A percentile compares a stretch with the other conserved stretches of the same genome.
phyloP scores from a whole-genome alignment of 306 rosid genomes.

The Medicago ruthenica region DNA sequence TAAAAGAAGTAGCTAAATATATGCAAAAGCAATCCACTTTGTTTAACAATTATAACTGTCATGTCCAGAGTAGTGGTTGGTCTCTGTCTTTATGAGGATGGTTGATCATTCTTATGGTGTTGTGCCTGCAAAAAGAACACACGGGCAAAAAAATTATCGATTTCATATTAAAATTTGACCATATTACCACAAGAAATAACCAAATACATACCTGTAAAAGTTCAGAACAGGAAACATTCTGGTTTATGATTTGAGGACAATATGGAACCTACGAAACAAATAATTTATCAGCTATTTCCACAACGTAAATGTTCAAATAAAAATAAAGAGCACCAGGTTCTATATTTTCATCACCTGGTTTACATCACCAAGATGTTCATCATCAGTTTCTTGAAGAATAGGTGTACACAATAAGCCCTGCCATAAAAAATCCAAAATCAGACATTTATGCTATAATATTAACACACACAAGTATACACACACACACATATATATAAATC shows the following conservation, averaged over 20 bases:
- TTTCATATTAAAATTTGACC: background rate
- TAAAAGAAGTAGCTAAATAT: background rate
- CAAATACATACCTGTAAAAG: slow-evolving; percentile 2
- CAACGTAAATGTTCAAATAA: background rate
- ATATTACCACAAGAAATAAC: background rate
- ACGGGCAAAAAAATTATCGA: background rate
- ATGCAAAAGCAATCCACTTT: slow-evolving; percentile 3
- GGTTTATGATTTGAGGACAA: background rate
- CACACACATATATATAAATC: background rate
- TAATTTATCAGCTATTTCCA: background rate
- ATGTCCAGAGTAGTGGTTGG: background rate
- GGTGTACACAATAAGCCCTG: slow-evolving; percentile 1
- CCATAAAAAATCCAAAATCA: slow-evolving; percentile 2
- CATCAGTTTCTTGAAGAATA: background rate
- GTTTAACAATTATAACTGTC: background rate
- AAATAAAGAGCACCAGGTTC: background rate
- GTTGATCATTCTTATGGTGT: background rate
- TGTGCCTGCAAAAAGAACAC: slow-evolving; percentile 20
- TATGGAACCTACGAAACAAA: background rate
- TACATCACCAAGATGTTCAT: slow-evolving; percentile 4
- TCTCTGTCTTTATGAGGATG: slow-evolving; percentile 1
- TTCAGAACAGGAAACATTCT: background rate
- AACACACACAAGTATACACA: too few relatives aligned
- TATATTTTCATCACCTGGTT: slow-evolving; percentile 19
- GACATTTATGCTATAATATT: background rate